Base-by-base conservation (phyloP, 2,329 filamentous ascomycete species). In the Meredithiella fracta region DNA sequence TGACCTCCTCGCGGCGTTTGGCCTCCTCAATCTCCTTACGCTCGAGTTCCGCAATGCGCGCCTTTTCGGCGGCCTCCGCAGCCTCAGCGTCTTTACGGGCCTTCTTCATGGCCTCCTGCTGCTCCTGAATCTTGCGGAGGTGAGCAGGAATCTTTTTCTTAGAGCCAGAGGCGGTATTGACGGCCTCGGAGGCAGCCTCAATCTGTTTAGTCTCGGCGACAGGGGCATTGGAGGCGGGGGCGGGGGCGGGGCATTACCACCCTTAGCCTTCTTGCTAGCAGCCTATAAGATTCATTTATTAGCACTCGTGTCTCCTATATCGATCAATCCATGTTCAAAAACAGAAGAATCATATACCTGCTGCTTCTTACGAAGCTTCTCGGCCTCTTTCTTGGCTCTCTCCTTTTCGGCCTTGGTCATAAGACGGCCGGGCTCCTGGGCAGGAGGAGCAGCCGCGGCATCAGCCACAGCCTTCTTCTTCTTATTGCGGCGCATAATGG, bases 381-480 rank as follows among this genome's bases (percentile, higher is more conserved):
- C 92, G 60, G 88, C 82, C 73, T 98, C 92, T 73, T 96, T 98
- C 78, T 91, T 97, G 65, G 91, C 77, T 71, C 88, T 94, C 69
- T 98, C 92, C 74, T 98, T 98, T 73, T 98, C 90, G 58, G 94
- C 92, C 79, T 97, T 98, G 40, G 88, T 94, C 72, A 97, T 82
- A 51, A 97, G 76, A 56, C 82, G 79, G 47, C 83, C 83, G 58
- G 73, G 73, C 3, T 74, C 75, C 1, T 91, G 85, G 2, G 84
- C 82, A 71, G 92, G 91, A n/a, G 50, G 42, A 29, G 42, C 49
- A 64, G 73, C 73, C 50, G 71, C 71, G 34, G 76, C 71, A 51
- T 69, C 66, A 25, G 70, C 67, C 76, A 94, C 94, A 78, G 94
- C 92, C 69, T 86, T 85, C 75, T 88, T 94, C 67, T 79, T 82